Evolutionary conservation across 2,329 filamentous ascomycete genomes (phyloP).

Genomic region (Erysiphe neolycopersici): DNA sequence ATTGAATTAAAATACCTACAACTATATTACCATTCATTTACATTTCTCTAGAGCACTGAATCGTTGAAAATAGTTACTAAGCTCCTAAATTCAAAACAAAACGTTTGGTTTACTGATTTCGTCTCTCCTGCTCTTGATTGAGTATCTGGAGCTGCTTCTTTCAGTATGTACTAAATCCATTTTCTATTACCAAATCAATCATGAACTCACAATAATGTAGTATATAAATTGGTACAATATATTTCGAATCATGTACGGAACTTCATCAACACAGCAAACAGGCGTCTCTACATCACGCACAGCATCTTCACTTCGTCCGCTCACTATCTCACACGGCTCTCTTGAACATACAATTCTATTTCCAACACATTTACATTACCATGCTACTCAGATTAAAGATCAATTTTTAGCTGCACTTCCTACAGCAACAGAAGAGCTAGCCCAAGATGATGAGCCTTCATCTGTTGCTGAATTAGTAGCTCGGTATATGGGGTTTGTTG

Average conservation of each 20-base stretch:
- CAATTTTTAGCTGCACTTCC: slow-evolving; percentile 67
- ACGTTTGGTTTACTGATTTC: not conserved
- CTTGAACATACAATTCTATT: slow-evolving; percentile 93
- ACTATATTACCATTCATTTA: too few species aligned
- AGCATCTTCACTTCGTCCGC: slow-evolving; percentile 69
- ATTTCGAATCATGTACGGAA: slow-evolving; percentile 46
- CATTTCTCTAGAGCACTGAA: too few species aligned
- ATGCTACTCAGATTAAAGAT: slow-evolving; percentile 82
- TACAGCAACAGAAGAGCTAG: slow-evolving; percentile 81
- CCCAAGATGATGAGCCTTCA: slow-evolving; percentile 96
- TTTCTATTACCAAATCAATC: not conserved
- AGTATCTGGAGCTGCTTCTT: slow-evolving; percentile 11
- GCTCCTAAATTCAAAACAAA: too few species aligned
- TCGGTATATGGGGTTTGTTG: slow-evolving; percentile 76
- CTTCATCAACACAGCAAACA: slow-evolving; percentile 63
- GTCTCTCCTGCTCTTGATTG: slow-evolving; percentile 13
- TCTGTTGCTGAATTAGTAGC: slow-evolving; percentile 80
- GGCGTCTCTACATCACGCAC: slow-evolving; percentile 92
- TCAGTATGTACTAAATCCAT: slow-evolving; percentile 4
- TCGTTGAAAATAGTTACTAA: too few species aligned
- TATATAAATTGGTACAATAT: not conserved
- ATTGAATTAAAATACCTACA: too few species aligned
- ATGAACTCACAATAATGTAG: too few species aligned
- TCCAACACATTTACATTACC: slow-evolving; percentile 85
- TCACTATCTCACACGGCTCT: slow-evolving; percentile 74